Percentiles rank a stretch among this genome's conserved stretches.
These are phyloP conservation scores for Aspergillus fijiensis DNA, from an alignment of 2,329 filamentous ascomycete genomes.

Conservation along the genomic window DNA sequence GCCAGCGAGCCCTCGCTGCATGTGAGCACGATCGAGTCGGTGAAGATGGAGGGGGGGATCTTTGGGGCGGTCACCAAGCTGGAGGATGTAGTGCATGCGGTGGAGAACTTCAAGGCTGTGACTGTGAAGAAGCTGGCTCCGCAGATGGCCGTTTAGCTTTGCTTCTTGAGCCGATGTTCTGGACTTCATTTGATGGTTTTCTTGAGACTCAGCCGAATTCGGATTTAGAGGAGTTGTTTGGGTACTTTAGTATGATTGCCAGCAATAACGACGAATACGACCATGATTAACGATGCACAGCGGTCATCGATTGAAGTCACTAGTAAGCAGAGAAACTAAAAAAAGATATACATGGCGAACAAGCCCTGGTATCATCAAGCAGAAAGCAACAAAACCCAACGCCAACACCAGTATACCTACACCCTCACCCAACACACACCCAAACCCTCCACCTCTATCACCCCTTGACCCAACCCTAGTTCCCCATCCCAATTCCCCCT, in stretches of 20 bases:
- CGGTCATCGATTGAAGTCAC: no score
- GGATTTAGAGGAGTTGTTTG: background rate
- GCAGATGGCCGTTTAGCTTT: conserved; percentile 34
- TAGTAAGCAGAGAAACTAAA: no score
- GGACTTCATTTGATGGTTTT: conserved; percentile 1
- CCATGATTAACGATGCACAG: conserved; percentile 2
- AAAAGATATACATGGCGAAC: background rate
- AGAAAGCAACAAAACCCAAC: background rate
- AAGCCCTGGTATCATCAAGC: background rate
- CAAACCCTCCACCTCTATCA: no score
- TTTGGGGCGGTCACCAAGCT: conserved; percentile 43
- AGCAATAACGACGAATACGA: conserved; percentile 1
- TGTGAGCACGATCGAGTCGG: conserved; percentile 42
- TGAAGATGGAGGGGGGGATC: conserved; percentile 50
- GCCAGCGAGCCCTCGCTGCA: conserved; percentile 45
- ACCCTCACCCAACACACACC: background rate
- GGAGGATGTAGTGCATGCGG: conserved; percentile 41
- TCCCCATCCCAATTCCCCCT: background rate
- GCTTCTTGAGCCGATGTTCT: background rate
- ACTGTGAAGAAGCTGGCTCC: conserved; percentile 46
- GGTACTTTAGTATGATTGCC: background rate
- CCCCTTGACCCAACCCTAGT: background rate
- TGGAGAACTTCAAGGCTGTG: conserved; percentile 43
- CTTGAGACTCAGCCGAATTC: background rate
- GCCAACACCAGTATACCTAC: background rate